phyloP scores from a whole-genome alignment of 148 eudicot species.

The Salicornia ramosissima region DNA sequence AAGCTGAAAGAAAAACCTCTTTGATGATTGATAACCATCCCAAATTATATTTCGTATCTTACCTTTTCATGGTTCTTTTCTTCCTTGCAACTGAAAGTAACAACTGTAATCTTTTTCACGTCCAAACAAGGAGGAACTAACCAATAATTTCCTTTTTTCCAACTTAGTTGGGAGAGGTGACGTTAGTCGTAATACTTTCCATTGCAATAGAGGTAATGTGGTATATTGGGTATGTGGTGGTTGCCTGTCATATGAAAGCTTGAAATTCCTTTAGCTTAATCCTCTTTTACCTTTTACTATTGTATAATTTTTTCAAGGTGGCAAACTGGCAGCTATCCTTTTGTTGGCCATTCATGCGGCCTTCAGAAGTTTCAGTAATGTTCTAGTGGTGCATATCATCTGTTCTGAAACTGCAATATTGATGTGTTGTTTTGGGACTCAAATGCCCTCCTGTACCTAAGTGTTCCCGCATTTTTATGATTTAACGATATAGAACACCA shows the following conservation, averaged over 20 bases:
- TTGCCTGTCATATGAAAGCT: background rate
- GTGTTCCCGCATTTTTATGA: no score
- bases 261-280: background rate
- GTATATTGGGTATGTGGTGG: background rate
- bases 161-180: no score
- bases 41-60: no score
- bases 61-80: background rate
- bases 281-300: no score
- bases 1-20: no score
- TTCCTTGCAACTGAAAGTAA: no score
- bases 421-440: background rate
- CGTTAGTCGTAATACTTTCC: background rate
- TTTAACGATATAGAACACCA: no score
- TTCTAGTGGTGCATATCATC: background rate
- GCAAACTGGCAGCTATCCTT: background rate
- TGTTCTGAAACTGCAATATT: background rate
- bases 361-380: background rate
- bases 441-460: background rate
- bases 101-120: no score
- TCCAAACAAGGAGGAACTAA: no score
- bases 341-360: background rate
- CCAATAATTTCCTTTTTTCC: background rate
- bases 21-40: no score
- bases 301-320: background rate
- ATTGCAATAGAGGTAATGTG: background rate